Conservation (phyloP, 257 asterid species). For the Plantago major region DNA sequence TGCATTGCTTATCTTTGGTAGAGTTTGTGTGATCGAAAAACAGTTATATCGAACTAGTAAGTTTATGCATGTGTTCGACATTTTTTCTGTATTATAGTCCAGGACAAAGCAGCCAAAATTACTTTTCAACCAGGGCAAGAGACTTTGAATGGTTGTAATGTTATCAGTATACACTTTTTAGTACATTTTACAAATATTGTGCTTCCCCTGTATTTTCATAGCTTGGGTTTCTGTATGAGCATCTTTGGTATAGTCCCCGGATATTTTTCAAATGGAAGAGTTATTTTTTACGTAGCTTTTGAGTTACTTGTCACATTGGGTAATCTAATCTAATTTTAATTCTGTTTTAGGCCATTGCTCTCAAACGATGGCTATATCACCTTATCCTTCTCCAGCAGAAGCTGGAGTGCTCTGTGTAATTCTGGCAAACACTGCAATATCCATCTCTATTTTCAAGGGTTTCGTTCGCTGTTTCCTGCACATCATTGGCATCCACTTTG, state of each 20-base stretch:
- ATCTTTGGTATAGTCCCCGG: no score
- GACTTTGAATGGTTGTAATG: neutral
- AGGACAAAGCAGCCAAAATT: neutral
- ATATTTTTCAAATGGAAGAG: neutral
- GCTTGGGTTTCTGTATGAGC: no score
- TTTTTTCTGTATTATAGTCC: neutral
- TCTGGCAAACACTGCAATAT: constrained; percentile 76
- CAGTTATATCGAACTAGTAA: neutral
- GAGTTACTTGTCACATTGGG: no score
- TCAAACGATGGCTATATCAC: constrained; percentile 65
- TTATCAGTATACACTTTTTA: no score
- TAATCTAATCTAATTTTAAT: neutral
- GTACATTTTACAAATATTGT: no score
- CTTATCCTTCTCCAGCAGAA: constrained; percentile 78
- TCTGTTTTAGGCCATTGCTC: constrained; percentile 27
- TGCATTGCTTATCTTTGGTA: constrained; percentile 11
- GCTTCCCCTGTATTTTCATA: no score
- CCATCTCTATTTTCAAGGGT: constrained; percentile 75
- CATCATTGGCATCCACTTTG: constrained; percentile 59
- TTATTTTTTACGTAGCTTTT: neutral
- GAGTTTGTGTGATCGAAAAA: neutral
- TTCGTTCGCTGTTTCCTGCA: constrained; percentile 64
- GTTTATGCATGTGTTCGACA: neutral
- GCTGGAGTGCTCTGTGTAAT: constrained; percentile 83
- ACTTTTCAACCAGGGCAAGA: neutral